Evolutionary conservation across 75 land plant genomes (phyloP).

Genomic region (Pinus taeda): DNA sequence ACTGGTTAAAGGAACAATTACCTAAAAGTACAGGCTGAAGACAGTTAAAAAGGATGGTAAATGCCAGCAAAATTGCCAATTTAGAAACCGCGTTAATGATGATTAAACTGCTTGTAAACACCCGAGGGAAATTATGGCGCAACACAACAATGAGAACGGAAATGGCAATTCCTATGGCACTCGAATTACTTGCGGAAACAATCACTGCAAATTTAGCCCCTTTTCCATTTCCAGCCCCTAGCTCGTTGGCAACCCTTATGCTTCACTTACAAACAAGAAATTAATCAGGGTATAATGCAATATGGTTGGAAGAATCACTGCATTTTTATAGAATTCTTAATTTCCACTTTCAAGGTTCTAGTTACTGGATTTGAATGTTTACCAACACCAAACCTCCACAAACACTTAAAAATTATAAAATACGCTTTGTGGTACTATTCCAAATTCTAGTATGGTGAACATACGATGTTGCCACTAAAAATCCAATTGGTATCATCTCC

Average conservation of each 20-base stretch:
- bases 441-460: background rate
- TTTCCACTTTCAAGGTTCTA: no score
- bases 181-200: conserved; percentile 38
- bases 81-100: conserved; percentile 36
- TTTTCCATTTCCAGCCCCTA: conserved; percentile 76
- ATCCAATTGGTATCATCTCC: conserved; percentile 27
- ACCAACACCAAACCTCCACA: no score
- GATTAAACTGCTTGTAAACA: conserved; percentile 39
- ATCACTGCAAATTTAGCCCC: conserved; percentile 64
- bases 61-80: conserved; percentile 47
- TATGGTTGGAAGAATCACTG: no score
- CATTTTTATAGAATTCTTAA: no score
- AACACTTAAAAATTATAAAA: no score
- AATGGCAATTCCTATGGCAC: conserved; percentile 51
- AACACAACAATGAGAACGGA: conserved; percentile 34
- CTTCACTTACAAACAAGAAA: no score
- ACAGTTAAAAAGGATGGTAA: conserved; percentile 64
- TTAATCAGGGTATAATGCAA: no score
- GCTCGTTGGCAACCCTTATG: conserved; percentile 78
- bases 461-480: conserved; percentile 26
- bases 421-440: background rate
- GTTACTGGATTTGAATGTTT: no score
- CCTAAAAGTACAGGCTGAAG: conserved; percentile 70
- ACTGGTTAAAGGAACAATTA: background rate
- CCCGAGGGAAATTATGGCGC: conserved; percentile 35